These are phyloP conservation scores for Backusella mclennaniae DNA, from an alignment of 192 early-diverging fungal species.

Conservation along the genomic window DNA sequence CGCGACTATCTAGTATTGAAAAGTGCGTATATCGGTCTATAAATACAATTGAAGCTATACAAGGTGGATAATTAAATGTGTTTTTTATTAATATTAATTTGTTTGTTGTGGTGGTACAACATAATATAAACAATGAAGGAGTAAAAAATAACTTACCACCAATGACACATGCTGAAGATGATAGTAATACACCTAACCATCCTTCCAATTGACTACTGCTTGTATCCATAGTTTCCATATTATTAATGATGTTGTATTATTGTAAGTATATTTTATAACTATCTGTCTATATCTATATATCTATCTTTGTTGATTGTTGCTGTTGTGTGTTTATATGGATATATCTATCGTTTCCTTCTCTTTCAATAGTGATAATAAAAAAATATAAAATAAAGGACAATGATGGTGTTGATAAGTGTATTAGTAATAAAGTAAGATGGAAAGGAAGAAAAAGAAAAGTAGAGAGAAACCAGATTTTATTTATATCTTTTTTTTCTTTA, in stretches of 20 bases:
- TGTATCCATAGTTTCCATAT: not conserved
- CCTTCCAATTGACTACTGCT: not conserved
- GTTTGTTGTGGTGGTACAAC: not conserved
- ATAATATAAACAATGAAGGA: conserved; percentile 9
- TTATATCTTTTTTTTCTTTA: not conserved
- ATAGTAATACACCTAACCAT: conserved; percentile 29
- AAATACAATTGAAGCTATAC: conserved; percentile 30
- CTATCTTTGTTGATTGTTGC: no score
- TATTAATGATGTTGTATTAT: not conserved
- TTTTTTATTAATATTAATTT: no score
- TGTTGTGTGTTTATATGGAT: not conserved
- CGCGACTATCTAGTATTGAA: conserved; percentile 12
- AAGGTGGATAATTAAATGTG: no score
- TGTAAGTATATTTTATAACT: not conserved
- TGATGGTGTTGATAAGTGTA: not conserved
- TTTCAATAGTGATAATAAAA: not conserved
- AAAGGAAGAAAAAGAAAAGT: not conserved
- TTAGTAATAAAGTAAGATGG: not conserved
- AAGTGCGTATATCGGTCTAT: conserved; percentile 21
- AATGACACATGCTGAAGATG: conserved; percentile 27
- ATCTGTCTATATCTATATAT: not conserved
- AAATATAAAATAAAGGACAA: not conserved
- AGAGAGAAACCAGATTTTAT: not conserved
- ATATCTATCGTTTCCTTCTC: not conserved
- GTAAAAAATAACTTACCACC: conserved; percentile 27